Base-by-base conservation (phyloP, 225 moss, liverwort and hornwort genomes). In the Takakia lepidozioides region DNA sequence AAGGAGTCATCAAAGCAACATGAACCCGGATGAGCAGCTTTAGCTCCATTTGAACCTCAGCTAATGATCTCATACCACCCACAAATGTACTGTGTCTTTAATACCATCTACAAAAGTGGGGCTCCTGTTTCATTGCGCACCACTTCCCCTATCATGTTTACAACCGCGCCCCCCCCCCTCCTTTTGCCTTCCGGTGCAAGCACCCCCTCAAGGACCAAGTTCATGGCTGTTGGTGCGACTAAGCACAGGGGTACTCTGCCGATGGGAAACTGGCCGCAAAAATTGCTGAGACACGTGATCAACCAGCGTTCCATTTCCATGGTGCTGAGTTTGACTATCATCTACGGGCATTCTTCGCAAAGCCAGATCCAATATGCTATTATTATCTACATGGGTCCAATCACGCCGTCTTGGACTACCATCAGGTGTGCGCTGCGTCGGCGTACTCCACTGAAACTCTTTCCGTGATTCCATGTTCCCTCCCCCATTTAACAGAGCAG, bases 171-270 rank as follows among this genome's bases (percentile, higher is more conserved):
- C 50, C 57, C 46, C 43, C 47, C 25, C 19, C 16, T 25, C 5
- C 23, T 22, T 44, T 35, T 24, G 4, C 18, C 48, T 2, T n/a
- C 13, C 5, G 19, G 27, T 29, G 25, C 14, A 18, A 47, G 63
- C 57, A 59, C 52, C 64, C 73, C 78, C 67, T 63, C 65, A 85
- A 48, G 80, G 83, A 64, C 81, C 85, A 65, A 68, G 71, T 62
- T 88, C 88, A 44, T 64, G 80, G 68, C 93, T 93, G 60, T 76
- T 81, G 37, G 83, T 81, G 53, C 76, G 93, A 62, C 93, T 86
- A 27, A 93, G 62, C 64, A 75, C 47, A 40, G 78, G 70, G 47
- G 78, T 73, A 47, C 75, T 62, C 49, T 74, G 81, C 26, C 72
- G 73, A 51, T 60, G 79, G 16, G 82, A 82, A 55, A 57, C 27